Percentiles rank a stretch among this genome's conserved stretches.
Conservation (phyloP, 352 stramenopile species). For the Albugo candida region DNA sequence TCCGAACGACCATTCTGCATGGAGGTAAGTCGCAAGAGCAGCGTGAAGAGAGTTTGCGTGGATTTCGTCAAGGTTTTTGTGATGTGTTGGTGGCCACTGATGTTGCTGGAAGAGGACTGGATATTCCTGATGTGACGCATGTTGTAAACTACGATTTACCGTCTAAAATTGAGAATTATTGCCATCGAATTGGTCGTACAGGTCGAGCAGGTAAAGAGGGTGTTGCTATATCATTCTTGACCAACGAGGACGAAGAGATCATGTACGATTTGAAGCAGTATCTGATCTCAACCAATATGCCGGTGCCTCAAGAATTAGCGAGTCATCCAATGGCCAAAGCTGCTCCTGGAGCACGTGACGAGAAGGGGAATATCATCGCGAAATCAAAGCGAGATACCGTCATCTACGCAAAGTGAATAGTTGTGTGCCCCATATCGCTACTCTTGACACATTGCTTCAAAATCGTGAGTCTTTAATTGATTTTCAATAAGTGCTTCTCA, state of each 20-base stretch:
- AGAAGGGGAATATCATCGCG: slow-evolving; percentile 76
- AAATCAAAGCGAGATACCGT: slow-evolving; percentile 73
- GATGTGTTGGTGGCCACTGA: slow-evolving; percentile 88
- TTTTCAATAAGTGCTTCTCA: too few relatives aligned
- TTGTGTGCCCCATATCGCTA: too few relatives aligned
- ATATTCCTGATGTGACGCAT: slow-evolving; percentile 97
- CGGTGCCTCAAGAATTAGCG: slow-evolving; percentile 85
- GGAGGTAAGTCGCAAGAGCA: slow-evolving; percentile 94
- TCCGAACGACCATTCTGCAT: slow-evolving; percentile 88
- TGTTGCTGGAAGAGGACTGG: slow-evolving; percentile 89
- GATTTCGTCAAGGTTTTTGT: slow-evolving; percentile 76
- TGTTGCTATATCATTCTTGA: slow-evolving; percentile 94
- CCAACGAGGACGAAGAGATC: slow-evolving; percentile 91
- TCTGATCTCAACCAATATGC: slow-evolving; percentile 87
- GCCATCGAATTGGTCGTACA: slow-evolving; percentile 96
- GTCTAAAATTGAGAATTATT: slow-evolving; percentile 96
- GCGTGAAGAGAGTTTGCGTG: slow-evolving; percentile 81
- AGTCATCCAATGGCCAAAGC: slow-evolving; percentile 86
- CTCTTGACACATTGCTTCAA: too few relatives aligned
- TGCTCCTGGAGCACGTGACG: slow-evolving; percentile 50
- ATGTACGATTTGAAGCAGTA: slow-evolving; percentile 96
- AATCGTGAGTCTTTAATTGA: too few relatives aligned
- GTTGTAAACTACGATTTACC: slow-evolving; percentile 99
- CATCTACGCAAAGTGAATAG: slow-evolving; percentile 61
- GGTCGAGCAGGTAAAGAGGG: slow-evolving; percentile 94